phyloP scores from a whole-genome alignment of 768 basidiomycete genomes.

The Boletus sp. region DNA sequence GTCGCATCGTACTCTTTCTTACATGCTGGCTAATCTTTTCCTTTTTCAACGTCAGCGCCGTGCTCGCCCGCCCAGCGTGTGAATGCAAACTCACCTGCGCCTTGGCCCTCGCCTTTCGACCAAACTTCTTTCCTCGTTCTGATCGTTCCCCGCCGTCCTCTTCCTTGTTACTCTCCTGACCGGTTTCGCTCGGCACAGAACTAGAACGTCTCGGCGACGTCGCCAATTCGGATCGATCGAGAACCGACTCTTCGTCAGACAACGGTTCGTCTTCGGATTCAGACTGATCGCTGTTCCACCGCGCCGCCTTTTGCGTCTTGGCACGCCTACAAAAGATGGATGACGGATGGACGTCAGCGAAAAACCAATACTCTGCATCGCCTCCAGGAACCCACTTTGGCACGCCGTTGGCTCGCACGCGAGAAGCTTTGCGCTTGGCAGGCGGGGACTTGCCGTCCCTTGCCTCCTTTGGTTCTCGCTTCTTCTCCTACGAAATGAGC shows the following conservation, averaged over 20 bases:
- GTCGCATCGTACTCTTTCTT: slow-evolving; percentile 22
- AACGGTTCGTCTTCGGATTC: slow-evolving; percentile 28
- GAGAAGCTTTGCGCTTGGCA: slow-evolving; percentile 54
- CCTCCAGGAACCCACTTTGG: slow-evolving; percentile 22
- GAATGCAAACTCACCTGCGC: slow-evolving; percentile 37
- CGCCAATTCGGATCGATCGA: slow-evolving; percentile 39
- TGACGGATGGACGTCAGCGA: slow-evolving; percentile 3
- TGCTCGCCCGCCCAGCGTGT: not conserved
- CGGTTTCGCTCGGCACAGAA: slow-evolving; percentile 42
- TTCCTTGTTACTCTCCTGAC: slow-evolving; percentile 28
- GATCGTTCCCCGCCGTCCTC: slow-evolving; percentile 28
- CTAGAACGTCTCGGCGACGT: slow-evolving; percentile 24
- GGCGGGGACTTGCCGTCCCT: slow-evolving; percentile 50
- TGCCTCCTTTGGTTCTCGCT: slow-evolving; percentile 37
- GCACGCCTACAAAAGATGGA: slow-evolving; percentile 21
- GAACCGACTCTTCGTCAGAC: slow-evolving; percentile 32
- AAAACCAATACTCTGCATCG: not conserved
- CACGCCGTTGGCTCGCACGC: slow-evolving; percentile 27
- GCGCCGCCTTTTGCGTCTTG: slow-evolving; percentile 29
- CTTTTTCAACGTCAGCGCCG: not conserved
- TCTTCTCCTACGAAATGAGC: slow-evolving; percentile 35
- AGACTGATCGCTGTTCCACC: slow-evolving; percentile 34
- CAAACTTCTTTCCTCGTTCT: slow-evolving; percentile 35
- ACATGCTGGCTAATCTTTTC: slow-evolving; percentile 31
- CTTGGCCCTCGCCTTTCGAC: slow-evolving; percentile 38